Conservation (phyloP, 2,329 filamentous ascomycete genomes). For the Aspergillus tubingensis region DNA sequence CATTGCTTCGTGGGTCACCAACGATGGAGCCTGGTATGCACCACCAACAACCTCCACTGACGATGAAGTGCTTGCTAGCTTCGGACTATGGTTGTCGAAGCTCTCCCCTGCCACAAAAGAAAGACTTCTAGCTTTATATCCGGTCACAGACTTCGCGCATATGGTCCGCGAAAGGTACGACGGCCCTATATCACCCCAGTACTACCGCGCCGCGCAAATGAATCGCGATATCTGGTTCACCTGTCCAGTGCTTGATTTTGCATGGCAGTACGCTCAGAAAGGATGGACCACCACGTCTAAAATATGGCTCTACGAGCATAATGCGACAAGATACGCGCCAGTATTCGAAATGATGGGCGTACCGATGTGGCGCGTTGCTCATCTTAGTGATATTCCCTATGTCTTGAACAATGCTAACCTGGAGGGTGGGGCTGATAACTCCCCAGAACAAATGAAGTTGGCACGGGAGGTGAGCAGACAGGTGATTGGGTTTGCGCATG, state of each 20-base stretch:
- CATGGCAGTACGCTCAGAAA: conserved; percentile 33
- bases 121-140: conserved; percentile 24
- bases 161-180: conserved; percentile 10
- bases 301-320: conserved; percentile 32
- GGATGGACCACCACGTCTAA: conserved; percentile 16
- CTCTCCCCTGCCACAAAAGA: conserved; percentile 19
- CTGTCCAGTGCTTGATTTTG: conserved; percentile 34
- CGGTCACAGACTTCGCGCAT: conserved; percentile 18
- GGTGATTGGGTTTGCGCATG: conserved; percentile 12
- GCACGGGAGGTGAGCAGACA: conserved; percentile 8
- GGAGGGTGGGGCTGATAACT: conserved; percentile 15
- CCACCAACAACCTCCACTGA: conserved; percentile 15
- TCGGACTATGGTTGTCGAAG: conserved; percentile 17
- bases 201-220: conserved; percentile 38
- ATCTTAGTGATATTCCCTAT: conserved; percentile 39
- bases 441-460: conserved; percentile 10
- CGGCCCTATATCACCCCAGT: conserved; percentile 30
- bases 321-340: conserved; percentile 31
- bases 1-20: conserved; percentile 22
- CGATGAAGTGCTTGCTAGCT: conserved; percentile 21
- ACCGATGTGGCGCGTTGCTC: conserved; percentile 36
- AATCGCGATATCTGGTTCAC: conserved; percentile 37
- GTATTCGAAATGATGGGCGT: conserved; percentile 33
- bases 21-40: conserved; percentile 24
- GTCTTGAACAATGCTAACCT: conserved; percentile 24